Base-by-base conservation (phyloP, 345 rosid genomes). In the Abelmoschus esculentus region DNA sequence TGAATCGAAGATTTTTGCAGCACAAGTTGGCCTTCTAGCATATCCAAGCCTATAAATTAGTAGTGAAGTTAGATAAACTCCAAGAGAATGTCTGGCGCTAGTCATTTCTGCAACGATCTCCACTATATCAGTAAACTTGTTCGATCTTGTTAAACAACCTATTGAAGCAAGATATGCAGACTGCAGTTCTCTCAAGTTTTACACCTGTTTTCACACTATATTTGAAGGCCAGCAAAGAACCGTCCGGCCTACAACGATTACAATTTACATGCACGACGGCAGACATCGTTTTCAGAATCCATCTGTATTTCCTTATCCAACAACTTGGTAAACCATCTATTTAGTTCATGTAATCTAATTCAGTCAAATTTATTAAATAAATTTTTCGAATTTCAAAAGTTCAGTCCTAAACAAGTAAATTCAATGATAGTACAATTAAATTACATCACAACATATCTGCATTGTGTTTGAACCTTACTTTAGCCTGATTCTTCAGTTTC, bases 141-240 rank as follows among this genome's bases (percentile, higher is more conserved):
- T 72, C 50, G 74, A 70, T 79, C 96, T 84, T 22, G 86, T 83
- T 70, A 78, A 72, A 62, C 40, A 58, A 72, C 97, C 93, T 57
- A 86, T 69, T 66, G 87, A 70, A 22, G 83, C 72, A 73, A 90
- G 87, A 83, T 85, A 93, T 19, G 86, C 76, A 56, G 75, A 54
- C n/a, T n/a, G n/a, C n/a, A n/a, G n/a, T n/a, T 75, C 83, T 89
- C 66, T 81, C 87, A 32, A 89, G 80, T 59, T 50, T 69, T 64
- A 93, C 66, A 32, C 81, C 82, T 81, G 80, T 66, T 71, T 80
- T 73, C 54, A 73, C 78, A 80, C 88, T 73, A 75, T 86, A 89
- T 31, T 78, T 80, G 78, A 90, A 82, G 44, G 91, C 90, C 81
- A 82, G 69, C 1, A 84, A 80, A 72, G 92, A 96, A 32, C 87